phyloP scores from a whole-genome alignment of 768 basidiomycete genomes.

The Amanita inopinata region DNA sequence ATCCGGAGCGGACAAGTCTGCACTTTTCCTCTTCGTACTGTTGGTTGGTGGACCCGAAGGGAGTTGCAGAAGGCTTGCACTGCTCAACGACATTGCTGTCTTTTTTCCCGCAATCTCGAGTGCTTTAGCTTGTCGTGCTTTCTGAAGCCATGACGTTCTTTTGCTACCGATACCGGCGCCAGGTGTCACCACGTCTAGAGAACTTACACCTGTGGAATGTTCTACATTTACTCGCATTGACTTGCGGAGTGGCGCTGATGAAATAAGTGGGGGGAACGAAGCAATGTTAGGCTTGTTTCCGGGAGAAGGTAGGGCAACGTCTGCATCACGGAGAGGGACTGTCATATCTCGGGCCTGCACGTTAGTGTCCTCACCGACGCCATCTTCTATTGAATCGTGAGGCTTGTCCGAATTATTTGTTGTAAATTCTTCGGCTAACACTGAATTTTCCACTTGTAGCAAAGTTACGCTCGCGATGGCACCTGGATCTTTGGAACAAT shows the following conservation, averaged over 20 bases:
- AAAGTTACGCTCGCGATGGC: no score
- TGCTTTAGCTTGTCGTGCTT: conserved; percentile 66
- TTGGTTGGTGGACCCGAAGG: conserved; percentile 9
- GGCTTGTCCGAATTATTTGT: no score
- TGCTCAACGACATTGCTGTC: conserved; percentile 9
- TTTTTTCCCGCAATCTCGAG: conserved; percentile 44
- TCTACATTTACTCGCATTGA: conserved; percentile 47
- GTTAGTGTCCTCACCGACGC: no score
- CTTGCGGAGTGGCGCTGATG: conserved; percentile 61
- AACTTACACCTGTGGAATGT: conserved; percentile 21
- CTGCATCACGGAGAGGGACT: conserved; percentile 27
- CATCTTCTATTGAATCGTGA: no score
- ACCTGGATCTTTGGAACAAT: no score
- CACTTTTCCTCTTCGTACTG: conserved; percentile 59
- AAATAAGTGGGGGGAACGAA: conserved; percentile 56
- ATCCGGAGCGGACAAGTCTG: conserved; percentile 24
- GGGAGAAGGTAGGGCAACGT: conserved; percentile 15
- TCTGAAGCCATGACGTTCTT: conserved; percentile 74
- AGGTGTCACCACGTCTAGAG: conserved; percentile 29
- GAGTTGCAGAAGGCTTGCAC: background rate
- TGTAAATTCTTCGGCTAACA: no score
- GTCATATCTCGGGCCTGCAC: background rate
- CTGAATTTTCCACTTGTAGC: no score
- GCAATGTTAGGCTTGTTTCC: conserved; percentile 29
- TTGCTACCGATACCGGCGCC: conserved; percentile 40